These are phyloP conservation scores for Starmerella powellii DNA, from an alignment of 805 yeast genomes.

Conservation along the genomic window DNA sequence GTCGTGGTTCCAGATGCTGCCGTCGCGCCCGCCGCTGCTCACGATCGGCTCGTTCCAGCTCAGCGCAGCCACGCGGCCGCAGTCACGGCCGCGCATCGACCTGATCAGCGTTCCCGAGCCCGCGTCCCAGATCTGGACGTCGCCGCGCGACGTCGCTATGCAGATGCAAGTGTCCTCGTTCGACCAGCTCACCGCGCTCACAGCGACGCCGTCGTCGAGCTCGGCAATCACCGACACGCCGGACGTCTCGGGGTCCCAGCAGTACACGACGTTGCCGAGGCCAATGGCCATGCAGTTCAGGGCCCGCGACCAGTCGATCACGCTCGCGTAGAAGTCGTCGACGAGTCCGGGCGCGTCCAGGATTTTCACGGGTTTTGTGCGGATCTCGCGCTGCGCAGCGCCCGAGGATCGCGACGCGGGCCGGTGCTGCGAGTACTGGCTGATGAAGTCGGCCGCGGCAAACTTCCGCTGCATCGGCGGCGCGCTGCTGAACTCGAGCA, in stretches of 20 bases:
- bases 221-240: constrained; percentile 49
- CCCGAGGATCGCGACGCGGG: constrained; percentile 19
- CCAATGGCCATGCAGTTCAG: constrained; percentile 74
- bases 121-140: constrained; percentile 86
- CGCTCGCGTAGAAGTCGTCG: constrained; percentile 83
- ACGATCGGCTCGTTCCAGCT: constrained; percentile 74
- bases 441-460: constrained; percentile 12
- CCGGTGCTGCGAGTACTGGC: constrained; percentile 18
- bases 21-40: constrained; percentile 79
- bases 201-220: constrained; percentile 32
- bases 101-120: constrained; percentile 63
- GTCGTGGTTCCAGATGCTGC: constrained; percentile 76
- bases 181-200: constrained; percentile 78
- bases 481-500: constrained; percentile 78
- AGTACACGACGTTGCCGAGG: constrained; percentile 66
- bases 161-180: constrained; percentile 73
- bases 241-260: constrained; percentile 85
- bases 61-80: constrained; percentile 66
- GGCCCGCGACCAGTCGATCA: constrained; percentile 75
- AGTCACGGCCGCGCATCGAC: constrained; percentile 57
- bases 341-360: constrained; percentile 91
- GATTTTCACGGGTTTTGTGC: constrained; percentile 82
- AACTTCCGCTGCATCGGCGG: constrained; percentile 35
- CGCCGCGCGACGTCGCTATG: constrained; percentile 73
- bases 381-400: constrained; percentile 42